These are phyloP conservation scores for Pestalotiopsis fici DNA, from an alignment of 2,329 filamentous ascomycete species.

Conservation along the genomic window DNA sequence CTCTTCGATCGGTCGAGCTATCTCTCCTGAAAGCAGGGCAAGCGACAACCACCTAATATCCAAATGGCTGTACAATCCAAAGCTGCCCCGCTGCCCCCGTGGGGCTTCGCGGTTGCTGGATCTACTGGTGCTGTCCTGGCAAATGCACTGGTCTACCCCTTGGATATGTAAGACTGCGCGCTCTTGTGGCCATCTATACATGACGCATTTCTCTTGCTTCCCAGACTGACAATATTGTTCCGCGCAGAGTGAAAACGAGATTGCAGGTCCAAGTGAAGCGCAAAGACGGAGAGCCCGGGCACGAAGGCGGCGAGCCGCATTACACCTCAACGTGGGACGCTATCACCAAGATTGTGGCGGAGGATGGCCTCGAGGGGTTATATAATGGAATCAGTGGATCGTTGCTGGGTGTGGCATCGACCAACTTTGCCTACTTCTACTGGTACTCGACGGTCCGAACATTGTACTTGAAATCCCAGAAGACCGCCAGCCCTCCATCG, in stretches of 20 bases:
- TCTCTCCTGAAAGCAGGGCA: neutral
- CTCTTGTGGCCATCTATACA: neutral
- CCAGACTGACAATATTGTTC: constrained; percentile 14
- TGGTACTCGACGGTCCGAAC: constrained; percentile 92
- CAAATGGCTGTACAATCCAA: constrained; percentile 62
- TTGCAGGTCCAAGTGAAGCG: constrained; percentile 90
- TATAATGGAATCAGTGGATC: constrained; percentile 89
- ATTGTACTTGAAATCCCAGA: constrained; percentile 69
- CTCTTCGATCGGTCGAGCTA: neutral
- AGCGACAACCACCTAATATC: neutral
- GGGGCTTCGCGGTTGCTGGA: constrained; percentile 90
- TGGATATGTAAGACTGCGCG: constrained; percentile 79
- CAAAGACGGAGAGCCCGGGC: constrained; percentile 41
- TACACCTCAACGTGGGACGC: constrained; percentile 90
- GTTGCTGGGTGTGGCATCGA: constrained; percentile 89
- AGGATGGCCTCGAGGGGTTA: constrained; percentile 79
- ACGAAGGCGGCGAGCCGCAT: constrained; percentile 59
- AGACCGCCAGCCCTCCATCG: constrained; percentile 58
- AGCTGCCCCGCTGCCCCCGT: constrained; percentile 74
- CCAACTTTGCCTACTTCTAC: constrained; percentile 99
- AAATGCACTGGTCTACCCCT: constrained; percentile 92
- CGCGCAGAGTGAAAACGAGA: constrained; percentile 83
- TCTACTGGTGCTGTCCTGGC: constrained; percentile 91
- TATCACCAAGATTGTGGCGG: constrained; percentile 77
- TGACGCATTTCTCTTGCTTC: neutral